Base-by-base conservation (phyloP, 1,284 basidiomycete genomes). In the Sutorius eximius region DNA sequence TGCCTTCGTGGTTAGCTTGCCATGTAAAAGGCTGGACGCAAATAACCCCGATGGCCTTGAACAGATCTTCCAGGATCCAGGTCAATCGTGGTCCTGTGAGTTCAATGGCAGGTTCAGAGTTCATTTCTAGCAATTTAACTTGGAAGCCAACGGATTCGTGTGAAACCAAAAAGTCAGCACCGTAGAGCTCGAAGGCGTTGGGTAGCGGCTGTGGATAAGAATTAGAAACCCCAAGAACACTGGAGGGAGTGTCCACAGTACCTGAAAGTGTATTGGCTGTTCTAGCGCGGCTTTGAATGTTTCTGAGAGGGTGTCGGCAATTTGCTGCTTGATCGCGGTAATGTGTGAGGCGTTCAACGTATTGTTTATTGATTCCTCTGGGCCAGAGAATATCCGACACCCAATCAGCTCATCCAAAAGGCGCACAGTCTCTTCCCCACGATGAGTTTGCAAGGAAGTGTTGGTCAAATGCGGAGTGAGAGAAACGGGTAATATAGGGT, bases 21-120 rank as follows among this genome's bases (percentile, higher is more conserved):
- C 9, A 49, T 11, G 59, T 54, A 58, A 88, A 81, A 65, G 93
- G 90, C 53, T 76, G 75, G 2, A 95, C 77, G 59, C 85, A 87
- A n/a, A 83, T 77, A 59, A 79, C 74, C 1, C 83, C 84, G 15
- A 92, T 90, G 0, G 83, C 80, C 44, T 77, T 75, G 73, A 97
- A 97, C 51, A 98, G 77, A 57, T 90, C 87, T 59, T 90, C 82
- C 43, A 95, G 74, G 43, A 95, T 84, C 81, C 87, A 87, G 5
- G 82, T 81, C 42, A 98, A 75, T 38, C 91, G 80, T n/a, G 85
- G 79, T 1, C 96, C 97, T 0, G 93, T 95, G 59, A 98, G 83
- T 64, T 95, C 91, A 61, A 98, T 98, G 52, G 98, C 96, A 3
- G 96, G 96, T 62, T 97, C 95, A 20, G 95, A 88, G 69, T 98